A percentile compares a stretch with the other conserved stretches of the same genome.
Conservation (phyloP, 257 asterid species). For the Gentiana dahurica region DNA sequence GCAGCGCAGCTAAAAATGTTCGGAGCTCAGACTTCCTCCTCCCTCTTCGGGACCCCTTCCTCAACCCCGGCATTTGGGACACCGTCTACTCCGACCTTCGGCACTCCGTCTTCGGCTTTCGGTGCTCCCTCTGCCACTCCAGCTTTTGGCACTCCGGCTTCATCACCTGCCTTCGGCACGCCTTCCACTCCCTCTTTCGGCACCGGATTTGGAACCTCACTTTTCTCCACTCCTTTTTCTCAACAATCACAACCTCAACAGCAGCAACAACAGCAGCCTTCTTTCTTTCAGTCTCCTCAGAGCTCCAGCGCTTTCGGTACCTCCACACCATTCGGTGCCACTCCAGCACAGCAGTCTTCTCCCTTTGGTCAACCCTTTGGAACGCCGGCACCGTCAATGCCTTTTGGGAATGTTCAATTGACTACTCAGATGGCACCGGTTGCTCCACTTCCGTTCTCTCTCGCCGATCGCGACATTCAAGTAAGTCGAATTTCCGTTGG, state of each 20-base stretch:
- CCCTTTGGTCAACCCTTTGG: constrained; percentile 36
- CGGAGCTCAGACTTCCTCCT: constrained; percentile 20
- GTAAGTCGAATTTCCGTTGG: constrained; percentile 15
- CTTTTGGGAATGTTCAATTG: constrained; percentile 58
- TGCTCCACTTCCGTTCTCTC: constrained; percentile 83
- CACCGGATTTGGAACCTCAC: constrained; percentile 51
- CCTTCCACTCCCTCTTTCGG: constrained; percentile 64
- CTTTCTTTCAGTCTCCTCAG: constrained; percentile 60
- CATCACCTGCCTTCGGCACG: constrained; percentile 37
- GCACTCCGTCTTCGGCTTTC: constrained; percentile 40
- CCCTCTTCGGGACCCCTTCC: constrained; percentile 23
- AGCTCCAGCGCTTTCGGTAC: constrained; percentile 41
- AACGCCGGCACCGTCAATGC: constrained; percentile 25
- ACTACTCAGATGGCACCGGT: constrained; percentile 99
- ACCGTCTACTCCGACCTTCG: constrained; percentile 30
- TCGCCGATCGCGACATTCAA: constrained; percentile 92
- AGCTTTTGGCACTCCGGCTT: constrained; percentile 22
- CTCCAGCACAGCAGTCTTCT: constrained; percentile 38
- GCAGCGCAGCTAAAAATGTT: constrained; percentile 12
- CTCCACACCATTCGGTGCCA: constrained; percentile 38
- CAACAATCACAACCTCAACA: constrained; percentile 44
- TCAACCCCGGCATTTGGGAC: constrained; percentile 24
- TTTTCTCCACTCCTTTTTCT: constrained; percentile 65
- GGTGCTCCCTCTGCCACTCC: constrained; percentile 36
- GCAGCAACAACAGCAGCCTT: constrained; percentile 33